Evolutionary conservation across 148 eudicot species (phyloP).

Genomic region (Fagopyrum tataricum): DNA sequence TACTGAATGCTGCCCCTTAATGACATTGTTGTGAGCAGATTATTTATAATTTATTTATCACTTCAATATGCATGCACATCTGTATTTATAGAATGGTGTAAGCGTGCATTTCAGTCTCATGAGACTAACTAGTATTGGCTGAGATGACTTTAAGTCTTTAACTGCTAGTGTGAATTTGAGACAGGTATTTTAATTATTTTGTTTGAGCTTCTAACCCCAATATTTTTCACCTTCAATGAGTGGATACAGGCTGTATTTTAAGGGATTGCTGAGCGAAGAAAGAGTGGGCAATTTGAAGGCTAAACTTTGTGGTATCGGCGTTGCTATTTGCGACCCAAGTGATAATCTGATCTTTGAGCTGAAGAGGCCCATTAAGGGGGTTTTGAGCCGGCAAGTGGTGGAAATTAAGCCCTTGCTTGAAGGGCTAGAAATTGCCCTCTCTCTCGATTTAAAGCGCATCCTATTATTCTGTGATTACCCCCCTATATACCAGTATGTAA

Average conservation of each 20-base stretch:
- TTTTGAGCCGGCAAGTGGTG: constrained; percentile 13
- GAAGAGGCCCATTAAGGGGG: constrained; percentile 21
- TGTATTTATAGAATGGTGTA: neutral
- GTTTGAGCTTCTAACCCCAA: neutral
- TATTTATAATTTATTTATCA: neutral
- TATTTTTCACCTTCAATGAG: neutral
- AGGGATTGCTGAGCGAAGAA: constrained; percentile 50
- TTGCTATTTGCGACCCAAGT: constrained; percentile 54
- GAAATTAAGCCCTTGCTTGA: constrained; percentile 25
- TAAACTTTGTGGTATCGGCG: constrained; percentile 43
- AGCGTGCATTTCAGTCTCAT: neutral
- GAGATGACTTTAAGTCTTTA: neutral
- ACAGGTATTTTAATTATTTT: neutral
- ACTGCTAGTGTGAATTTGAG: neutral
- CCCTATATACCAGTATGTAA: constrained; percentile 25
- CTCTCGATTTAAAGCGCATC: constrained; percentile 21
- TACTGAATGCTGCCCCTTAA: neutral
- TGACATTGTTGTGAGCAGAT: neutral
- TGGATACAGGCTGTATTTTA: constrained; percentile 45
- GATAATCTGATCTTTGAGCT: constrained; percentile 52
- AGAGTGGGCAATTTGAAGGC: constrained; percentile 17
- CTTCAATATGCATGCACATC: neutral
- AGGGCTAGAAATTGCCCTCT: constrained; percentile 27
- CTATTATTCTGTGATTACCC: constrained; percentile 19
- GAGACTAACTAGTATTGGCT: neutral